phyloP scores from a whole-genome alignment of 768 basidiomycete species.

The Leccinum arenicola region DNA sequence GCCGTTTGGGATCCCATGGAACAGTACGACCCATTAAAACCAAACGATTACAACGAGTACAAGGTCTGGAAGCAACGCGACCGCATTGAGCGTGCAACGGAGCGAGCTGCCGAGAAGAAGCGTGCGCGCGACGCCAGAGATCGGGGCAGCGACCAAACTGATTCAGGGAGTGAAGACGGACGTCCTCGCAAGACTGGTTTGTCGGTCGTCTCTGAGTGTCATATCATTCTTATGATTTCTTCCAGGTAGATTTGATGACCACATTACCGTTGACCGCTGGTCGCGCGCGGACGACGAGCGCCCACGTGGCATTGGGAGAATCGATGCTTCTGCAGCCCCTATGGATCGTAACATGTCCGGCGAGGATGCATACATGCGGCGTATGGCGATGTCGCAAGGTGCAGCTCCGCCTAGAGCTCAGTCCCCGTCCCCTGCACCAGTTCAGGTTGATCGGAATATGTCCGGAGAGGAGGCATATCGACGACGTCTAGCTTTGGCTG shows the following conservation, averaged over 20 bases:
- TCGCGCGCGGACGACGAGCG: constrained; percentile 50
- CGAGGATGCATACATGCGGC: constrained; percentile 78
- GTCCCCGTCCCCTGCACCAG: constrained; percentile 34
- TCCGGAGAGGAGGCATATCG: constrained; percentile 82
- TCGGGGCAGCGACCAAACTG: constrained; percentile 56
- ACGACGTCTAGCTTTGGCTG: constrained; percentile 68
- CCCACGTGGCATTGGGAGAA: constrained; percentile 24
- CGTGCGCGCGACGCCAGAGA: constrained; percentile 49
- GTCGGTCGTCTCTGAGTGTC: constrained; percentile 9
- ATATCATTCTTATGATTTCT: constrained; percentile 25
- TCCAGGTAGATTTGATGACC: constrained; percentile 35
- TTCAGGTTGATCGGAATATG: constrained; percentile 42
- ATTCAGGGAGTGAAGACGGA: constrained; percentile 65
- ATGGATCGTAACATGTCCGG: constrained; percentile 57
- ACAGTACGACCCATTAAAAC: constrained; percentile 75
- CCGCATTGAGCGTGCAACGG: constrained; percentile 63
- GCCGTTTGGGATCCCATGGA: constrained; percentile 77
- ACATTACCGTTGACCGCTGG: constrained; percentile 50
- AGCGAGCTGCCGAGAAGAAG: constrained; percentile 61
- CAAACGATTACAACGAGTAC: constrained; percentile 89
- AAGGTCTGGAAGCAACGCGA: constrained; percentile 78
- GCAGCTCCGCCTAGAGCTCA: constrained; percentile 16
- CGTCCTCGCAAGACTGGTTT: constrained; percentile 68
- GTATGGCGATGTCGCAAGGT: constrained; percentile 64
- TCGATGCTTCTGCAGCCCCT: constrained; percentile 31